phyloP scores from a whole-genome alignment of 1,139 yeast genomes.

The Protomyces inundatus region DNA sequence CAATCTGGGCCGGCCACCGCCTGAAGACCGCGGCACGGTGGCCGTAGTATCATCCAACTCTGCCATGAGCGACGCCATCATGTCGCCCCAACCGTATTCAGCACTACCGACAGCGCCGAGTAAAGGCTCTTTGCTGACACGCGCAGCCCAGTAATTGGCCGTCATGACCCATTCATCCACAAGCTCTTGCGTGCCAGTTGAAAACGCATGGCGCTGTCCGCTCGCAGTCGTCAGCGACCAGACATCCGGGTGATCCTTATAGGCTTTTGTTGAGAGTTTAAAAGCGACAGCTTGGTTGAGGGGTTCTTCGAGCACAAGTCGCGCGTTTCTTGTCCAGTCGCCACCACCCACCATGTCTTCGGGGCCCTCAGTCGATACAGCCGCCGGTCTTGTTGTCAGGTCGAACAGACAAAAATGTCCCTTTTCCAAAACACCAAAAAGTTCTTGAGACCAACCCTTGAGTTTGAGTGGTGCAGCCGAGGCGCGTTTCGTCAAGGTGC shows the following conservation, averaged over 20 bases:
- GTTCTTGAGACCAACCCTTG: conserved; percentile 36
- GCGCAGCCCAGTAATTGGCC: conserved; percentile 87
- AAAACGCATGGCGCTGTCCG: conserved; percentile 38
- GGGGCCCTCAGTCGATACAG: conserved; percentile 15
- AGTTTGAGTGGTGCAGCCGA: conserved; percentile 30
- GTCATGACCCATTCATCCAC: conserved; percentile 70
- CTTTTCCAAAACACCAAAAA: conserved; percentile 38
- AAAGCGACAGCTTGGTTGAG: conserved; percentile 39
- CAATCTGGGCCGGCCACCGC: neutral
- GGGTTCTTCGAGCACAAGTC: conserved; percentile 37
- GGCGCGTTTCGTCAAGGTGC: neutral
- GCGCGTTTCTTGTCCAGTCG: conserved; percentile 51
- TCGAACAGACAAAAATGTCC: conserved; percentile 39
- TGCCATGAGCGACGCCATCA: conserved; percentile 3
- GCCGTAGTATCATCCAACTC: neutral
- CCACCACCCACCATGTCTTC: conserved; percentile 52
- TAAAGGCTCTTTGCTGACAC: conserved; percentile 71
- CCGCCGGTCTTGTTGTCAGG: conserved; percentile 33
- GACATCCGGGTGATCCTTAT: conserved; percentile 33
- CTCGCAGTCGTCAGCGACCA: conserved; percentile 41
- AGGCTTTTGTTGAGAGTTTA: conserved; percentile 24
- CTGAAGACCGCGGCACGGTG: neutral
- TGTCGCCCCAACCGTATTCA: conserved; percentile 74
- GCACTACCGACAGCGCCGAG: conserved; percentile 60
- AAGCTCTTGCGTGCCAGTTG: conserved; percentile 59